Evolutionary conservation across 306 rosid genomes (phyloP), one percentile per base, ranked within the genome.

Genomic region (Quercus gilva): DNA sequence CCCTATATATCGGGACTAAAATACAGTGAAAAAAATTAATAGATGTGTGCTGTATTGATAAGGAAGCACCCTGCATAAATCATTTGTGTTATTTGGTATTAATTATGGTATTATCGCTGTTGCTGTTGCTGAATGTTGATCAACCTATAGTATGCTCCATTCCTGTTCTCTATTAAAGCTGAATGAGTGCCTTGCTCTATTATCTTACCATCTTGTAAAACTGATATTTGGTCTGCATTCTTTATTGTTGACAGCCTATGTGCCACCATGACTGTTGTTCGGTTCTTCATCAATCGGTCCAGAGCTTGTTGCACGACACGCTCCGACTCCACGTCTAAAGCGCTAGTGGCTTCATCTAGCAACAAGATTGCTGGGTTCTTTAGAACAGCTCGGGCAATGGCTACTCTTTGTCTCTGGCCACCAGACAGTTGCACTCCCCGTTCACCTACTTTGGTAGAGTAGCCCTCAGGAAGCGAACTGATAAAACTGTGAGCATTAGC

Each of bases 361-460:
- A 95, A 81, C 83, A 95, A 81, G 43, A 95, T 90, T 88, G 85
- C 94, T 2, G 98, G 98, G 84, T 91, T 91, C 84, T 92, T 95
- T 8, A 95, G 26, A 68, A 95, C 91, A 1, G 97, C 99, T 60
- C 99, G 79, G 15, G 98, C 99, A 17, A 95, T 93, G 82, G 99
- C 99, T 8, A 95, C 90, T 77, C 99, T 85, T 79, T 95, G 99
- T 77, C 85, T 82, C 76, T 95, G 98, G 5, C 99, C 99, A 19
- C 99, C 98, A 1, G 98, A 95, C 13, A 95, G 93, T 81, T 92
- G 98, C 43, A 95, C 92, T 7, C 99, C 98, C 84, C 99, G 55
- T 82, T 95, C 99, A 0, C 99, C 99, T 0, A 95, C 99, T 78
- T 89, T 90, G n/a, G 99, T 95, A 8, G 86, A 86, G 89, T 91